phyloP scores from a whole-genome alignment of 345 rosid genomes.

The Eucalyptus pauciflora region DNA sequence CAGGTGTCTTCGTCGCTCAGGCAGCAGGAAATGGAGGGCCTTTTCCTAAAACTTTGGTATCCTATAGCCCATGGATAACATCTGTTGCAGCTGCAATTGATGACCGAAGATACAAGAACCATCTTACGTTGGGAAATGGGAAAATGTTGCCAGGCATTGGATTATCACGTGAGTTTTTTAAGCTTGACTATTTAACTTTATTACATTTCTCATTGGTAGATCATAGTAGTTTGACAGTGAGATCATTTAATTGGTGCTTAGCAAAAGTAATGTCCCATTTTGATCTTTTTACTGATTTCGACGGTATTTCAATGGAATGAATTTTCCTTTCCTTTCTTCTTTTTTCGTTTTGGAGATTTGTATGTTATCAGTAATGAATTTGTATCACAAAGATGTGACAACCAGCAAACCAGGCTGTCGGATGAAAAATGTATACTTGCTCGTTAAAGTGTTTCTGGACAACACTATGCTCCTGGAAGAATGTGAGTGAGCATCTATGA shows the following conservation, averaged over 20 bases:
- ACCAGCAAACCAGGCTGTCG: not conserved
- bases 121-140: constrained; percentile 78
- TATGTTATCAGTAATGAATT: not conserved
- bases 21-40: constrained; percentile 99
- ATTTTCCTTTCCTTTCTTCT: not conserved
- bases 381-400: not conserved
- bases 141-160: constrained; percentile 81
- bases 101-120: constrained; percentile 92
- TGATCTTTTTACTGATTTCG: not conserved
- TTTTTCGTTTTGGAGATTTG: not conserved
- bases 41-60: constrained; percentile 87
- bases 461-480: not conserved
- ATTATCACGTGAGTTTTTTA: constrained; percentile 64
- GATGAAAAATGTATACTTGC: not conserved
- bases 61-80: constrained; percentile 97
- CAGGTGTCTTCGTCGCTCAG: constrained; percentile 96
- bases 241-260: not conserved
- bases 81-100: constrained; percentile 97
- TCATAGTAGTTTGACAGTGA: not conserved
- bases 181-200: not conserved
- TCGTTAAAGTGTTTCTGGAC: not conserved
- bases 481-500: not conserved
- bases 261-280: not conserved
- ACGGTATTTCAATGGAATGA: not conserved
- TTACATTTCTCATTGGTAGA: not conserved